Base-by-base conservation (phyloP, 371 early-diverging fungal species). In the Mortierella sp. region DNA sequence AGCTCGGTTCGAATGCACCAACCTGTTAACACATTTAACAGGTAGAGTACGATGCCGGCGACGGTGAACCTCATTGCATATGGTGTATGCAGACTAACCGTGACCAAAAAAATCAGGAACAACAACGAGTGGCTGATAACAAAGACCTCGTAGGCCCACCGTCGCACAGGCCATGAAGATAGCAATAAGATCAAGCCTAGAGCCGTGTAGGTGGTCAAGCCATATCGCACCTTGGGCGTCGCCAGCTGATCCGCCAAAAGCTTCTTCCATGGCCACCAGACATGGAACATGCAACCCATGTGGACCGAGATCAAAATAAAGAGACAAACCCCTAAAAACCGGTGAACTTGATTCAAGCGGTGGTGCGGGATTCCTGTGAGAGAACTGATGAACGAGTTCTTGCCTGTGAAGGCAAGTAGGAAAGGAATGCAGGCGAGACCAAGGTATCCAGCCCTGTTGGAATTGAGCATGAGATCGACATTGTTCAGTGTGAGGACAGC, bases 51-150 rank as follows among this genome's bases (percentile, higher is more conserved):
- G 26, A 88, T 60, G 11, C 89, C 89, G 0, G 83, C 70, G n/a
- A 80, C 62, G 16, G 86, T 87, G 62, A 87, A 89, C 11, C 88
- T 85, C 87, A 88, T 86, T 1, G 88, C 88, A 63, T 88, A 89
- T 1, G 88, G 87, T 0, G 89, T 88, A 57, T 89, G 89, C 4
- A 84, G 66, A 7, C 87, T 84, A 28, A 86, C 84, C 4, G 83
- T 76, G 18, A 87, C 86, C 46, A 89, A 68, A 64, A 89, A 82
- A 4, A 82, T 84, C 7, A 85, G 52, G 26, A 88, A 61, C 18
- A 63, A 14, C 44, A 74, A 18, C 2, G 66, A 44, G 63, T 89
- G 89, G 0, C 87, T 83, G 19, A 75, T 62, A 1, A 87, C 59
- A 63, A 89, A 87, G 16, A 76, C 60, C 65, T 86, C 87, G 58